Conservation (phyloP, 106 monocot genomes). For the Gastrodia elata region DNA sequence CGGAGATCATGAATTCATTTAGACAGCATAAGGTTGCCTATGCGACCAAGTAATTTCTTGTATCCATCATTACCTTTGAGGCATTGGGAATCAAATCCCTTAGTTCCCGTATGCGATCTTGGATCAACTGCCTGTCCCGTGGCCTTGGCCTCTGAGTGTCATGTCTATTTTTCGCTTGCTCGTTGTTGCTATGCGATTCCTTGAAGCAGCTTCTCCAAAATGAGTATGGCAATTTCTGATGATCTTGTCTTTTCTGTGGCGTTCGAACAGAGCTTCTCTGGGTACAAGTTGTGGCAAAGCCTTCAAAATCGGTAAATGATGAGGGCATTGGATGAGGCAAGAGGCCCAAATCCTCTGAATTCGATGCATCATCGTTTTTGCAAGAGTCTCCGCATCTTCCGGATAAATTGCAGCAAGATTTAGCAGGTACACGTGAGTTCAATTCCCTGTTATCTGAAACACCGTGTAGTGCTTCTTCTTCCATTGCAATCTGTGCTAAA, state of each 20-base stretch:
- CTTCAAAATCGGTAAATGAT: constrained; percentile 4
- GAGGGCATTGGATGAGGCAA: constrained; percentile 4
- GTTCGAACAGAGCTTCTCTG: constrained; percentile 13
- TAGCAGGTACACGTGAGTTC: neutral
- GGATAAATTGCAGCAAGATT: constrained; percentile 25
- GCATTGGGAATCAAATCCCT: constrained; percentile 75
- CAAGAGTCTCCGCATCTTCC: constrained; percentile 19
- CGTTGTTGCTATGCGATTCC: constrained; percentile 15
- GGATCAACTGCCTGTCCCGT: constrained; percentile 86
- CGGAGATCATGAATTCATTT: neutral
- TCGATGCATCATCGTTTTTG: constrained; percentile 18
- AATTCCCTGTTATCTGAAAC: constrained; percentile 22
- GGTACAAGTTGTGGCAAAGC: constrained; percentile 3
- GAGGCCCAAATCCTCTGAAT: constrained; percentile 14
- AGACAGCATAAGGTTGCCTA: neutral
- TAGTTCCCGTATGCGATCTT: constrained; percentile 78
- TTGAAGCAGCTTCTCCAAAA: constrained; percentile 4
- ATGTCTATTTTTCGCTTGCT: constrained; percentile 11
- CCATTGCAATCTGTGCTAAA: neutral
- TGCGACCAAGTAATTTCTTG: neutral
- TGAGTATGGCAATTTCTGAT: neutral
- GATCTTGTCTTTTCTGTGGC: constrained; percentile 12
- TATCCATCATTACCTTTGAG: constrained; percentile 38
- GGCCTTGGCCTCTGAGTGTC: constrained; percentile 39
- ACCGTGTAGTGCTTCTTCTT: neutral